These are phyloP conservation scores for Debaryomyces sp. DNA, from an alignment of 1,139 yeast species.

Conservation along the genomic window DNA sequence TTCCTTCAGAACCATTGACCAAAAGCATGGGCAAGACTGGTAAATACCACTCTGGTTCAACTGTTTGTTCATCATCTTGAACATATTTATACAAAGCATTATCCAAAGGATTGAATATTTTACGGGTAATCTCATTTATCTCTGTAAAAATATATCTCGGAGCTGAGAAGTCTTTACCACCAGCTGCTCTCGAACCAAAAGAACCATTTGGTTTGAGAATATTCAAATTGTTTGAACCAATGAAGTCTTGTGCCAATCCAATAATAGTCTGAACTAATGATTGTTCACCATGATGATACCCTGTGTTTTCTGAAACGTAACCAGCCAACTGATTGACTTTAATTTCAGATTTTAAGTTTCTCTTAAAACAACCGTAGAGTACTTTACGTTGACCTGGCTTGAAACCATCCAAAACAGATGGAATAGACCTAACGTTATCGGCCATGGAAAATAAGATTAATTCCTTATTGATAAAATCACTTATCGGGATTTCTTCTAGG, in stretches of 20 bases:
- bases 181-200: constrained; percentile 95
- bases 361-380: constrained; percentile 82
- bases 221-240: constrained; percentile 90
- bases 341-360: constrained; percentile 74
- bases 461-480: constrained; percentile 94
- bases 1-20: constrained; percentile 97
- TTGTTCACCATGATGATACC: constrained; percentile 94
- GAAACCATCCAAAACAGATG: constrained; percentile 91
- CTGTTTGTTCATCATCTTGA: constrained; percentile 92
- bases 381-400: constrained; percentile 98
- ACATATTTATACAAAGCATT: constrained; percentile 76
- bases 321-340: constrained; percentile 94
- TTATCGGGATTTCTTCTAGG: constrained; percentile 76
- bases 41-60: constrained; percentile 94
- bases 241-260: constrained; percentile 92
- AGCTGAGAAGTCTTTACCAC: constrained; percentile 99
- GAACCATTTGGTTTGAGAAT: constrained; percentile 89
- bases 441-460: constrained; percentile 95
- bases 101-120: constrained; percentile 78
- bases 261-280: constrained; percentile 88
- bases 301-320: constrained; percentile 85
- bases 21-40: constrained; percentile 92
- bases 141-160: constrained; percentile 96
- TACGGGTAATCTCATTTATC: constrained; percentile 72
- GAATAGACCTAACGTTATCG: constrained; percentile 93